phyloP scores from a whole-genome alignment of 495 filamentous ascomycete species.

The Aspergillus bridgeri region DNA sequence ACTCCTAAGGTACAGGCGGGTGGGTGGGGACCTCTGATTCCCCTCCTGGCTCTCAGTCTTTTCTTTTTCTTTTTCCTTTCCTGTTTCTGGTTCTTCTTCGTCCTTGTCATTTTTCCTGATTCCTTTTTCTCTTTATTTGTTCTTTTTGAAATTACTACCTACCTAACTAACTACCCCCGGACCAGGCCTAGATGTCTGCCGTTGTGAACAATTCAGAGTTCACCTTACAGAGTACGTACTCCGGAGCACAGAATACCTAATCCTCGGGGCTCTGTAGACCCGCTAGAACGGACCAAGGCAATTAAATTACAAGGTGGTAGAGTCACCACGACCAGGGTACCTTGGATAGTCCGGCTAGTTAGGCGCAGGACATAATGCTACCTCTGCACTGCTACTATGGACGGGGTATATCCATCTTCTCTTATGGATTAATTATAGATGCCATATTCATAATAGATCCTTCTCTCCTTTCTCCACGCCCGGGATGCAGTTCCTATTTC shows the following conservation, averaged over 20 bases:
- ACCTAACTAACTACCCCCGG: not conserved
- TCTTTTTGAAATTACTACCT: slow-evolving; percentile 2
- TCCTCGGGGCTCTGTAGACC: too few relatives aligned
- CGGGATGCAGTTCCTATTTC: not conserved
- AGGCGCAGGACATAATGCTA: not conserved
- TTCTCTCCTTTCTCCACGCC: not conserved
- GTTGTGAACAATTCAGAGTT: too few relatives aligned
- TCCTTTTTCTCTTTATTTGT: slow-evolving; percentile 1
- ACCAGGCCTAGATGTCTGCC: not conserved
- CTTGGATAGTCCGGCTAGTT: not conserved
- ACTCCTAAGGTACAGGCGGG: slow-evolving; percentile 15
- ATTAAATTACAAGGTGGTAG: not conserved
- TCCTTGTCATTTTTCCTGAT: slow-evolving; percentile 2
- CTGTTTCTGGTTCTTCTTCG: not conserved
- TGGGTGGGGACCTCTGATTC: slow-evolving; percentile 13
- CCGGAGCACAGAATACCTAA: too few relatives aligned
- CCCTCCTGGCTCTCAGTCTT: too few relatives aligned
- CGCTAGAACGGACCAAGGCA: not conserved
- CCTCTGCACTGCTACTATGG: not conserved
- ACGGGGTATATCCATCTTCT: not conserved
- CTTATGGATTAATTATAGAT: not conserved
- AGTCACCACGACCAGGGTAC: not conserved
- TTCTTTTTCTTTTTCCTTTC: too few relatives aligned
- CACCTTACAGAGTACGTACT: too few relatives aligned
- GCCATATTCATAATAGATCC: too few relatives aligned